Percentiles rank a stretch among this genome's conserved stretches.
phyloP scores from a whole-genome alignment of 225 moss, liverwort and hornwort species.

The Takakia lepidozioides region DNA sequence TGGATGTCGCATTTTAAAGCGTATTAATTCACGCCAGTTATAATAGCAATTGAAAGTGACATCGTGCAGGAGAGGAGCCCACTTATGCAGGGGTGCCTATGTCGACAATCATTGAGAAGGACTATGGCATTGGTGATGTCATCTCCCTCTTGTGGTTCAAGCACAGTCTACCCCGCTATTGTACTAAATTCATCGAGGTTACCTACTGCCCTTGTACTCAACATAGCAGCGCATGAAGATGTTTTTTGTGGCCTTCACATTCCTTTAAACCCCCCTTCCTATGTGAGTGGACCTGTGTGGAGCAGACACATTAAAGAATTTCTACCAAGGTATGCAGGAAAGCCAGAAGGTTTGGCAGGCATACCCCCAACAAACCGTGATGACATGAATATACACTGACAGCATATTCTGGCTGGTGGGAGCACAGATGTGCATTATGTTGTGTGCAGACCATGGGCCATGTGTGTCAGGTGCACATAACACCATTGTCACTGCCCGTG shows the following conservation, averaged over 20 bases:
- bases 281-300: no score
- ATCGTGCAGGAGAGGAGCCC: conserved; percentile 66
- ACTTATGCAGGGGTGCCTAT: conserved; percentile 84
- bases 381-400: no score
- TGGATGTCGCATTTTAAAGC: neutral
- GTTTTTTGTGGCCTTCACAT: no score
- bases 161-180: conserved; percentile 81
- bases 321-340: no score
- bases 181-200: conserved; percentile 85
- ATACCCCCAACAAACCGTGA: no score
- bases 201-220: no score
- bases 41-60: neutral
- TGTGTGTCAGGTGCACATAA: conserved; percentile 43
- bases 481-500: conserved; percentile 29
- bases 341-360: no score
- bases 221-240: no score
- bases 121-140: conserved; percentile 71
- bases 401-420: no score
- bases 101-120: conserved; percentile 86
- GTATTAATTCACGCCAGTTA: neutral
- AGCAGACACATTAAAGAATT: no score
- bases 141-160: conserved; percentile 92
- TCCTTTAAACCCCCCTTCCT: no score
- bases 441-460: conserved; percentile 38
- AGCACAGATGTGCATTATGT: conserved; percentile 30